Base-by-base conservation (phyloP, 257 asterid species). In the Ehretia macrophylla region DNA sequence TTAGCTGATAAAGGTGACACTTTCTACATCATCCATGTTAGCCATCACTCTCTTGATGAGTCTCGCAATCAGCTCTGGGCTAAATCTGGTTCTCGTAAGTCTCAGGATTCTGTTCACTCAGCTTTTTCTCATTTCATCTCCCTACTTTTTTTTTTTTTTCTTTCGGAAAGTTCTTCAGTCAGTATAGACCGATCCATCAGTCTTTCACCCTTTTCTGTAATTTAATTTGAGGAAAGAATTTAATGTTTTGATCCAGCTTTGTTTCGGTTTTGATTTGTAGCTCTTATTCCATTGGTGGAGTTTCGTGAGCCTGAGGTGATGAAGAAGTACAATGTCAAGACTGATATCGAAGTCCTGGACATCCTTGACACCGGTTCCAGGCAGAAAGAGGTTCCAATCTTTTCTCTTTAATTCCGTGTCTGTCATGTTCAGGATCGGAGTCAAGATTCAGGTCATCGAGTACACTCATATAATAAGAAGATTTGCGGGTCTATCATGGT, bases 311-410 rank as follows among this genome's bases (percentile, higher is more conserved):
- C 95, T 4, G 82, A 74, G 32, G 78, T 82, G 63, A 63, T 91
- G 90, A 70, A 84, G 64, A 84, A 85, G 65, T 85, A 91, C 62
- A 86, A 68, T 1, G 68, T 84, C 42, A 61, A 79, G 23, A 58
- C 60, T 37, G 95, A 88, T 69, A 70, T 84, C 8, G 98, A 91
- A 53, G 67, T 91, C 56, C 95, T 91, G 44, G 98, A 91, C 63
- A 67, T 65, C 71, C 96, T 91, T 18, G 98, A 91, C 60, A 86
- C 97, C 38, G 92, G 82, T 47, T 5, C 81, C 5, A 79, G 95
- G 67, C 97, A 89, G 81, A 91, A 88, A 73, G 91, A 92, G 97
- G 98, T 91, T 39, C 19, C 5, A 47, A 14, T 14, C 40, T 53
- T 14, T 5, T n/a, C 35, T 1, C 19, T 12, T 64, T 13, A n/a